Percentiles rank a stretch among this genome's conserved stretches.
phyloP scores from a whole-genome alignment of 768 basidiomycete species.

The Kwoniella botswanensis region DNA sequence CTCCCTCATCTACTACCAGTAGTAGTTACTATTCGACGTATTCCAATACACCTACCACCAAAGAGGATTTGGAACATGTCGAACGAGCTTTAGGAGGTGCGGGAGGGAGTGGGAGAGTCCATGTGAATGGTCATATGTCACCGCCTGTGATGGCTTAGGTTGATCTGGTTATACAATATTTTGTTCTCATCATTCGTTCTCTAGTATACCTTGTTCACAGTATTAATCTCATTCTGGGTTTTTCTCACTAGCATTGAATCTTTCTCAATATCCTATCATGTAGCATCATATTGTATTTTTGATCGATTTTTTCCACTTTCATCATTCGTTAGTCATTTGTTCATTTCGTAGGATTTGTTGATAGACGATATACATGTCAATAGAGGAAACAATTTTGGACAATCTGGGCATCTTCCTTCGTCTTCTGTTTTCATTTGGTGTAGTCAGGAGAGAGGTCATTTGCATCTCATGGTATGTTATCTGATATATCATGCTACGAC shows the following conservation, averaged over 20 bases:
- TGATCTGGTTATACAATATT: neutral
- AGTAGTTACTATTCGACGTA: conserved; percentile 23
- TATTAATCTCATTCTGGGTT: neutral
- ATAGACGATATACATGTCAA: neutral
- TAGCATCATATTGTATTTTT: neutral
- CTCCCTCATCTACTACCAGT: conserved; percentile 27
- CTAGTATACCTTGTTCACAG: neutral
- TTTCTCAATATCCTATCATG: neutral
- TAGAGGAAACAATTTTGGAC: neutral
- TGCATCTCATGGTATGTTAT: conserved; percentile 12
- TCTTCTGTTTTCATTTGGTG: too few species aligned
- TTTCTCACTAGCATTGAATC: neutral
- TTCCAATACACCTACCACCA: conserved; percentile 23
- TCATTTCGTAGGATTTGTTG: neutral
- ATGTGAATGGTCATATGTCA: conserved; percentile 16
- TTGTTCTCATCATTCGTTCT: neutral
- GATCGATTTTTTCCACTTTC: neutral
- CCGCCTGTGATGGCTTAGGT: conserved; percentile 15
- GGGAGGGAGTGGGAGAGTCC: neutral
- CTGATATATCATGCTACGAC: conserved; percentile 1
- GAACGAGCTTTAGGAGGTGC: conserved; percentile 10
- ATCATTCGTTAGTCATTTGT: neutral
- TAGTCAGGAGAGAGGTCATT: neutral
- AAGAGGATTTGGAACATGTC: conserved; percentile 26
- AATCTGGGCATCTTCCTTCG: too few species aligned